These are phyloP conservation scores for Halenospora varia DNA, from an alignment of 495 filamentous ascomycete genomes.

Conservation along the genomic window DNA sequence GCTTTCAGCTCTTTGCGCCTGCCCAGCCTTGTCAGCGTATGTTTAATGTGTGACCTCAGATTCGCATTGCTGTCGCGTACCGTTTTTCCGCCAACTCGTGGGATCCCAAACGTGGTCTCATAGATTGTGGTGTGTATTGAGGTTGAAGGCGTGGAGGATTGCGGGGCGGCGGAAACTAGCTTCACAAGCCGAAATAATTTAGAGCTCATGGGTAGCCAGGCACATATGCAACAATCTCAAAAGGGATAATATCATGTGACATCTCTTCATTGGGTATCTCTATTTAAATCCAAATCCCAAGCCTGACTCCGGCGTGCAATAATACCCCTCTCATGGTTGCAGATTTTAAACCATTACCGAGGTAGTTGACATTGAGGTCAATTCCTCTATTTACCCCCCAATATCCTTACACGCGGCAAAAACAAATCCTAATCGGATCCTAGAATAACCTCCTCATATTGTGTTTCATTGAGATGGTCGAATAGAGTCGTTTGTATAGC, in stretches of 20 bases:
- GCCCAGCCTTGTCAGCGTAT: not conserved
- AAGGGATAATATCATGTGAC: conserved; percentile 3
- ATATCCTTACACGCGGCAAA: not conserved
- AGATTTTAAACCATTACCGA: not conserved
- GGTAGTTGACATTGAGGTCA: too few relatives aligned
- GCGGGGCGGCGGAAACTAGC: not conserved
- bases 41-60: not conserved
- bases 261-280: not conserved
- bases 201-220: not conserved
- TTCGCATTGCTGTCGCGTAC: not conserved
- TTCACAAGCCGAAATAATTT: conserved; percentile 4
- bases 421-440: conserved; percentile 5
- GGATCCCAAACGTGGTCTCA: not conserved
- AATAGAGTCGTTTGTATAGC: conserved; percentile 34
- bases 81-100: not conserved
- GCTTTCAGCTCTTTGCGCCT: not conserved
- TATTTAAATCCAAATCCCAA: not conserved
- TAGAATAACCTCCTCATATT: conserved; percentile 24
- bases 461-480: conserved; percentile 14
- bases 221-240: not conserved
- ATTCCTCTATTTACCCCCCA: too few relatives aligned
- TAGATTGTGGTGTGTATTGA: not conserved
- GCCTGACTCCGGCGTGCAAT: not conserved
- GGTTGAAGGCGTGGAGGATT: not conserved
- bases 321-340: not conserved